These are phyloP conservation scores for Sugiyamaella lignohabitans DNA, from an alignment of 805 yeast genomes.

Conservation along the genomic window DNA sequence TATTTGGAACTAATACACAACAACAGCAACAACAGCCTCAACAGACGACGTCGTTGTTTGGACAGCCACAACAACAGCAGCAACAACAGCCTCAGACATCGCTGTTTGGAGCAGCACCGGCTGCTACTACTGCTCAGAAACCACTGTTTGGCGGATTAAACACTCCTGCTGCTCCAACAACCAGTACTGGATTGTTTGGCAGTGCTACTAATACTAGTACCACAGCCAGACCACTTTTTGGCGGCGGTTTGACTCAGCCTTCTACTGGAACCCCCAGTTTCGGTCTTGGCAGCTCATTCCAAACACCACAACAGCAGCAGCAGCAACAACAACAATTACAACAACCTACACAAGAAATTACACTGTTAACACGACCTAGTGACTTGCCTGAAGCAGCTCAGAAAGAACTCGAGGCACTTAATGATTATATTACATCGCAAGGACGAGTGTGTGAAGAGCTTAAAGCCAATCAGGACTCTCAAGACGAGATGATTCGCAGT, in stretches of 20 bases:
- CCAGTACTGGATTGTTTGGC: background rate
- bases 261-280: too few relatives aligned
- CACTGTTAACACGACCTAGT: conserved; percentile 52
- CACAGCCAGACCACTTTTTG: background rate
- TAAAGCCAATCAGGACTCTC: conserved; percentile 35
- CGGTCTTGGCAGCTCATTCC: too few relatives aligned
- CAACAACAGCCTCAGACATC: conserved; percentile 3
- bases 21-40: conserved; percentile 1
- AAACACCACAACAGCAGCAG: conserved; percentile 4
- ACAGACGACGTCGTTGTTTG: background rate
- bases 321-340: conserved; percentile 21
- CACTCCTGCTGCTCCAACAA: background rate
- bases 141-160: background rate
- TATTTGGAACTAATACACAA: conserved; percentile 1
- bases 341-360: conserved; percentile 26
- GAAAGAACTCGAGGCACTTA: conserved; percentile 48
- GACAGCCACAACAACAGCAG: conserved; percentile 7
- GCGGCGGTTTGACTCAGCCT: too few relatives aligned
- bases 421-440: conserved; percentile 49
- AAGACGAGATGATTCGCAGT: conserved; percentile 41
- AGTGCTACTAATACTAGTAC: conserved; percentile 2
- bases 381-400: conserved; percentile 51
- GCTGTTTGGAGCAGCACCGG: background rate
- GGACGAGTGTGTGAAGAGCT: conserved; percentile 47
- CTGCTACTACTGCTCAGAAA: background rate